Percentiles rank a stretch among this genome's conserved stretches.
These are phyloP conservation scores for Blastobotrys robertii DNA, from an alignment of 805 yeast genomes.

Conservation along the genomic window DNA sequence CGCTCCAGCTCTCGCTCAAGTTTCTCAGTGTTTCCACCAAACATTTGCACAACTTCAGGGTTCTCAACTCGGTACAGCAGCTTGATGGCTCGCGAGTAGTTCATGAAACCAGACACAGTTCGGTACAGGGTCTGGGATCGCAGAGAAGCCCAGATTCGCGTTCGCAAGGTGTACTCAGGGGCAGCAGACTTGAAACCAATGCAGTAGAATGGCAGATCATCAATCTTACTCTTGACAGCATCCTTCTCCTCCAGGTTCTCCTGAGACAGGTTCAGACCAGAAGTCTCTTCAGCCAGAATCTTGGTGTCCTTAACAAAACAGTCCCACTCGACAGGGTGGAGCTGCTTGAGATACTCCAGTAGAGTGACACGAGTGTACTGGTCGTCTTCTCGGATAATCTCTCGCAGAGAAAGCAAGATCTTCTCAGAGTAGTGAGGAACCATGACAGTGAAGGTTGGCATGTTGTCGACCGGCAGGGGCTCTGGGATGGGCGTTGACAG, in stretches of 20 bases:
- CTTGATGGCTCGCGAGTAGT: slow-evolving; percentile 64
- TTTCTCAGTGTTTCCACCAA: slow-evolving; percentile 97
- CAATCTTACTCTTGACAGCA: slow-evolving; percentile 28
- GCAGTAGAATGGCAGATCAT: slow-evolving; percentile 61
- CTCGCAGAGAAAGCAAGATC: slow-evolving; percentile 64
- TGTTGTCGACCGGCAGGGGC: slow-evolving; percentile 50
- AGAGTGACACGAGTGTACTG: slow-evolving; percentile 55
- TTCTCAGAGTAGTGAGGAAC: slow-evolving; percentile 85
- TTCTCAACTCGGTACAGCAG: slow-evolving; percentile 55
- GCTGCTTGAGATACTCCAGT: slow-evolving; percentile 67
- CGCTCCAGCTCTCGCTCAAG: slow-evolving; percentile 86
- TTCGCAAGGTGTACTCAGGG: slow-evolving; percentile 54
- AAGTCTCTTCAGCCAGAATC: slow-evolving; percentile 11
- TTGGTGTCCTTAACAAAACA: slow-evolving; percentile 71
- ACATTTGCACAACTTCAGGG: slow-evolving; percentile 52
- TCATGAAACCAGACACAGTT: slow-evolving; percentile 76
- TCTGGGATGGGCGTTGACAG: slow-evolving; percentile 78
- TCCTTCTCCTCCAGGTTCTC: slow-evolving; percentile 2
- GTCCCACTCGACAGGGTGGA: slow-evolving; percentile 72
- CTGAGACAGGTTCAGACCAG: slow-evolving; percentile 1
- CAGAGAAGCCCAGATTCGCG: slow-evolving; percentile 81
- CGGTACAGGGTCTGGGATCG: slow-evolving; percentile 77
- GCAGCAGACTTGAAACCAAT: slow-evolving; percentile 63
- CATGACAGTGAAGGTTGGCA: slow-evolving; percentile 77
- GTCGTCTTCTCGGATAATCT: slow-evolving; percentile 62